These are phyloP conservation scores for Linnemannia schmuckeri DNA, from an alignment of 192 early-diverging fungal species.

Conservation along the genomic window DNA sequence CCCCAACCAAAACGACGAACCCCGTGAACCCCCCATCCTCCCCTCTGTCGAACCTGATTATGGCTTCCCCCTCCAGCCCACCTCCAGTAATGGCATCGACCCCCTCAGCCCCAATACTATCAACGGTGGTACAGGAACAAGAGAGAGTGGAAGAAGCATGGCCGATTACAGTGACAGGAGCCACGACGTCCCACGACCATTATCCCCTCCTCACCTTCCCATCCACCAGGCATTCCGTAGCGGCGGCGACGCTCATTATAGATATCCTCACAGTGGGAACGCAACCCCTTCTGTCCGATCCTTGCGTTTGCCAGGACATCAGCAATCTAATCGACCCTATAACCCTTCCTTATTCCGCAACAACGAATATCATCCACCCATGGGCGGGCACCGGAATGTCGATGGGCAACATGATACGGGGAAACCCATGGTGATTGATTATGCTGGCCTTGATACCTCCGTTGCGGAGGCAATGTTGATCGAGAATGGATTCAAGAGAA, in stretches of 20 bases:
- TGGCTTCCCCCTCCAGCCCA: not conserved
- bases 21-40: conserved; percentile 7
- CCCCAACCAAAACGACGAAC: not conserved
- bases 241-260: not conserved
- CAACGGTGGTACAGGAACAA: not conserved
- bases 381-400: conserved; percentile 15
- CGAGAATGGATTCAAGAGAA: conserved; percentile 18
- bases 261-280: conserved; percentile 20
- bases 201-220: not conserved
- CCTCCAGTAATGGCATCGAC: not conserved
- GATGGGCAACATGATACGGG: conserved; percentile 21
- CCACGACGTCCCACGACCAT: not conserved
- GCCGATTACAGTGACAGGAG: not conserved
- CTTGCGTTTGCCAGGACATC: conserved; percentile 1
- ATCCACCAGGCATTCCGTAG: conserved; percentile 10
- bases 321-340: conserved; percentile 27
- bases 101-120: not conserved
- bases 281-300: conserved; percentile 31
- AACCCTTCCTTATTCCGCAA: conserved; percentile 16
- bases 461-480: conserved; percentile 23
- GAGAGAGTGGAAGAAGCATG: not conserved
- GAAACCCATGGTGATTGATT: conserved; percentile 30
- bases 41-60: not conserved
- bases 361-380: conserved; percentile 5
- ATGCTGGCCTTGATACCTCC: conserved; percentile 34